These are phyloP conservation scores for Purshia tridentata DNA, from an alignment of 306 rosid genomes.

Conservation along the genomic window DNA sequence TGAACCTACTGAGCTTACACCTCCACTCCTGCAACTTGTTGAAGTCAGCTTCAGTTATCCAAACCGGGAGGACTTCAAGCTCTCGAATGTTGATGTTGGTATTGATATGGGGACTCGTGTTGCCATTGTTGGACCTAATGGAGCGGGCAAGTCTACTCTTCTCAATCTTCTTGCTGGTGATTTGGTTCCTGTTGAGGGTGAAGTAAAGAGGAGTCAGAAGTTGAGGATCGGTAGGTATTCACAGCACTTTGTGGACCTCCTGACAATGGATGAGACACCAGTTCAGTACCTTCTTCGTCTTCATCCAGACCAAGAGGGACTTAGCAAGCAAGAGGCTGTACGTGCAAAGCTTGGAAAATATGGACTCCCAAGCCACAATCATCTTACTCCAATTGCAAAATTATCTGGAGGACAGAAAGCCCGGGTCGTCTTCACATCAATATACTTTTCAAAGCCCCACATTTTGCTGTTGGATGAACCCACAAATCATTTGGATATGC, in stretches of 20 bases:
- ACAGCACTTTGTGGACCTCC: conserved; percentile 60
- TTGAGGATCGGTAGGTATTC: conserved; percentile 66
- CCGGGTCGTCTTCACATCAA: conserved; percentile 73
- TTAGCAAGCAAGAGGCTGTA: conserved; percentile 72
- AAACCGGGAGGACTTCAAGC: conserved; percentile 50
- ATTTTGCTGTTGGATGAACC: conserved; percentile 75
- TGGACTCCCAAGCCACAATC: conserved; percentile 71
- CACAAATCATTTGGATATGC: conserved; percentile 75
- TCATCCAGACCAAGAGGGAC: conserved; percentile 68
- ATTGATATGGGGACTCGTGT: conserved; percentile 65
- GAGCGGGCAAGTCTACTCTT: conserved; percentile 62
- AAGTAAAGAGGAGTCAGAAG: conserved; percentile 65
- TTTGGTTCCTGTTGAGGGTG: conserved; percentile 59
- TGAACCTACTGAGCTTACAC: conserved; percentile 67
- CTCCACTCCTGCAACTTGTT: conserved; percentile 59
- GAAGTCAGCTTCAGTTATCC: conserved; percentile 66
- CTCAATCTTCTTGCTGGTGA: conserved; percentile 64
- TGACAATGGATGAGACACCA: conserved; percentile 62
- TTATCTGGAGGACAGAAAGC: conserved; percentile 71
- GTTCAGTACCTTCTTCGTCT: conserved; percentile 65
- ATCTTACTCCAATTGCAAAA: conserved; percentile 66
- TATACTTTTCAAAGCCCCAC: conserved; percentile 78
- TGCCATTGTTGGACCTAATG: conserved; percentile 63
- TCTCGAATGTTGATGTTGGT: conserved; percentile 54
- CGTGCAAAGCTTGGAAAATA: conserved; percentile 65